Evolutionary conservation across 177 flowering plant genomes (phyloP).

Genomic region (Vitis hybrid): DNA sequence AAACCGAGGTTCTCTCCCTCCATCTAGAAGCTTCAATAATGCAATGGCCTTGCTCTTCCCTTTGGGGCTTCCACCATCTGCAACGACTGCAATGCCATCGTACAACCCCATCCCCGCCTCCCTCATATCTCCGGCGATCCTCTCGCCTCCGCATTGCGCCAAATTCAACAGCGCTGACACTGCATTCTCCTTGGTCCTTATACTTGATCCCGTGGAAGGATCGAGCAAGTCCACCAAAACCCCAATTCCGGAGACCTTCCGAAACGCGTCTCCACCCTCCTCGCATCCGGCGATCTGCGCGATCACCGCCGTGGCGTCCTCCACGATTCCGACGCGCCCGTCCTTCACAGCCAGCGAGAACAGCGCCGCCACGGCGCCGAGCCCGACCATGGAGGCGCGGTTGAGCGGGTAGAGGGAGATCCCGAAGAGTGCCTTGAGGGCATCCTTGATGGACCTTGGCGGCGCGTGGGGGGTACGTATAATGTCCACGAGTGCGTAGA

Average conservation of each 20-base stretch:
- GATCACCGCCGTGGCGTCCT: conserved; percentile 88
- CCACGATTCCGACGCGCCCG: conserved; percentile 66
- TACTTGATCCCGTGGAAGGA: conserved; percentile 48
- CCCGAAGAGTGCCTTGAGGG: conserved; percentile 78
- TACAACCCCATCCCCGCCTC: conserved; percentile 33
- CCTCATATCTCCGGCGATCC: conserved; percentile 35
- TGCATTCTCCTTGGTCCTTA: conserved; percentile 73
- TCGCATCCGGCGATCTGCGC: conserved; percentile 91
- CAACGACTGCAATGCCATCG: conserved; percentile 59
- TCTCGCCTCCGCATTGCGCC: conserved; percentile 59
- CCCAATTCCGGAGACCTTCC: conserved; percentile 57
- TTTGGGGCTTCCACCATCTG: conserved; percentile 59
- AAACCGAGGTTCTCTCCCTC: conserved; percentile 23
- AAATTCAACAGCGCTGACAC: conserved; percentile 75
- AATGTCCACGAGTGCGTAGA: conserved; percentile 59
- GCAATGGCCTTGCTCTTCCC: conserved; percentile 61
- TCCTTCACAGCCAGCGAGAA: conserved; percentile 58
- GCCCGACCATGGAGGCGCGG: conserved; percentile 52
- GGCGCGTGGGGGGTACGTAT: conserved; percentile 39
- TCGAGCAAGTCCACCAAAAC: conserved; percentile 79
- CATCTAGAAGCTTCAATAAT: conserved; percentile 47
- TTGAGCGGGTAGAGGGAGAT: conserved; percentile 61
- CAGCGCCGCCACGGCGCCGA: conserved; percentile 63
- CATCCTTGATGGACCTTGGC: conserved; percentile 69
- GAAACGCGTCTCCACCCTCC: conserved; percentile 65